These are phyloP conservation scores for Helianthus annuus DNA, from an alignment of 129 eudicot genomes.

Conservation along the genomic window HanXRQr2.0-SUNRISE NC_035434.2:93302301-93302800, in stretches of 20 bases:
- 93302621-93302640: no score
- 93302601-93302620: no score
- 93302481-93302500: constrained; percentile 17
- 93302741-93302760: constrained; percentile 10
- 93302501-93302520: constrained; percentile 19
- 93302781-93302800: constrained; percentile 4
- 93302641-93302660: no score
- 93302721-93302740: no score
- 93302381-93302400: constrained; percentile 53
- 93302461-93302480: constrained; percentile 19
- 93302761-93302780: background rate
- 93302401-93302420: constrained; percentile 80
- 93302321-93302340: background rate
- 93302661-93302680: constrained; percentile 7
- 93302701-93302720: constrained; percentile 15
- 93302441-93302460: constrained; percentile 62
- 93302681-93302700: constrained; percentile 15
- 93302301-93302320: constrained; percentile 2
- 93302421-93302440: constrained; percentile 79
- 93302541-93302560: background rate
- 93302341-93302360: background rate
- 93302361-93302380: constrained; percentile 48
- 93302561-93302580: constrained; percentile 18
- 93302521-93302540: constrained; percentile 12
- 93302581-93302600: background rate